phyloP scores from a whole-genome alignment of 2,329 filamentous ascomycete species.

The Fulvia fulva region DNA sequence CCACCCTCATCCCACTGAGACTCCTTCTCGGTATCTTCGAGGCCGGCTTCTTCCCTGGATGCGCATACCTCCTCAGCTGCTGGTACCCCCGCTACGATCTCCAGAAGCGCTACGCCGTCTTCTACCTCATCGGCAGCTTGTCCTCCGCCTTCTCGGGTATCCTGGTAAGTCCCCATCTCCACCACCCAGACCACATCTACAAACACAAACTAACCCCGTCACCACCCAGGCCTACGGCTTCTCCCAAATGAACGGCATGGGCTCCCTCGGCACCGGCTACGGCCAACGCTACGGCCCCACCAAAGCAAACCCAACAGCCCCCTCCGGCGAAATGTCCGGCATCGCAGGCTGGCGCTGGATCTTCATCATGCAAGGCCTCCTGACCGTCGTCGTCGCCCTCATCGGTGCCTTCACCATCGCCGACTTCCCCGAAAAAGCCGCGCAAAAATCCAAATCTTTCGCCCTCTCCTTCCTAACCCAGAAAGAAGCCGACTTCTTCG shows the following conservation, averaged over 20 bases:
- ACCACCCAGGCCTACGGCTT: slow-evolving; percentile 32
- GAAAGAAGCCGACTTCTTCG: slow-evolving; percentile 47
- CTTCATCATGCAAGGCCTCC: slow-evolving; percentile 40
- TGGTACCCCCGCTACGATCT: slow-evolving; percentile 43
- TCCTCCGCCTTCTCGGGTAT: slow-evolving; percentile 48
- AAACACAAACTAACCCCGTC: neutral
- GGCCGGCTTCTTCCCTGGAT: slow-evolving; percentile 48
- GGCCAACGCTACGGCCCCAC: slow-evolving; percentile 34
- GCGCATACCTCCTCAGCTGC: slow-evolving; percentile 67
- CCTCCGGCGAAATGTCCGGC: slow-evolving; percentile 30
- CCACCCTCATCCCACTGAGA: slow-evolving; percentile 50
- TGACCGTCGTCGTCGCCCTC: slow-evolving; percentile 41
- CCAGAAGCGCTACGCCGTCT: slow-evolving; percentile 39
- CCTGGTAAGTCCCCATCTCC: slow-evolving; percentile 13
- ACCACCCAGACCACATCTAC: neutral
- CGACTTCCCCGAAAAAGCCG: slow-evolving; percentile 42
- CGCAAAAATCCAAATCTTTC: slow-evolving; percentile 33
- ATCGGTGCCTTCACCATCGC: slow-evolving; percentile 42
- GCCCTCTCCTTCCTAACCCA: slow-evolving; percentile 43
- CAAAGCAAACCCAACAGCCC: slow-evolving; percentile 23
- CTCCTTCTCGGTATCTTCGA: slow-evolving; percentile 62
- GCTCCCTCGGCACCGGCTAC: slow-evolving; percentile 28
- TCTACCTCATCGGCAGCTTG: slow-evolving; percentile 49
- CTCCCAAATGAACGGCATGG: slow-evolving; percentile 46
- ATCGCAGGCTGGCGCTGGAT: slow-evolving; percentile 46